phyloP scores from a whole-genome alignment of 2,329 filamentous ascomycete genomes.

The Aspergillus floridensis region DNA sequence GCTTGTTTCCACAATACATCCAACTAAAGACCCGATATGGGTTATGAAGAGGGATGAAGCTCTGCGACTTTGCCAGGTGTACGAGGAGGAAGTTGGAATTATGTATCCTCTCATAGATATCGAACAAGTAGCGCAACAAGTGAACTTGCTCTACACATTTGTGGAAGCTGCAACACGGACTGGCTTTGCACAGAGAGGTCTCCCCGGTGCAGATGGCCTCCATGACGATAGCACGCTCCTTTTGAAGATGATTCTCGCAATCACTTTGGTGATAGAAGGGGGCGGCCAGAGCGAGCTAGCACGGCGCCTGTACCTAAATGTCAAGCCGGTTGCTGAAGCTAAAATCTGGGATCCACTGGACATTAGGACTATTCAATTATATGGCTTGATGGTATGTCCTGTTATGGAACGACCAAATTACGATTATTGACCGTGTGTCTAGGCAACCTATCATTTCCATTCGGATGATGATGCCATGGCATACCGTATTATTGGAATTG shows the following conservation, averaged over 20 bases:
- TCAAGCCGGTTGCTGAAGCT: constrained; percentile 68
- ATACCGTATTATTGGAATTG: constrained; percentile 83
- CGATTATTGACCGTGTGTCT: constrained; percentile 4
- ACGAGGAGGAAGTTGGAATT: constrained; percentile 85
- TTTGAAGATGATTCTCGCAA: constrained; percentile 80
- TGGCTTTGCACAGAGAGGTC: constrained; percentile 55
- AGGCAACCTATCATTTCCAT: constrained; percentile 79
- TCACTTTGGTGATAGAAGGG: constrained; percentile 72
- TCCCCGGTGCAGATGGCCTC: constrained; percentile 58
- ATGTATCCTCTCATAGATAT: constrained; percentile 89
- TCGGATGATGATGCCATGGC: constrained; percentile 80
- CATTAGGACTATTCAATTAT: constrained; percentile 58
- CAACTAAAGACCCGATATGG: constrained; percentile 73
- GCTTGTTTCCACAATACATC: constrained; percentile 40
- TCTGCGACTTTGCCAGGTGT: constrained; percentile 70
- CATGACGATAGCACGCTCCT: constrained; percentile 65
- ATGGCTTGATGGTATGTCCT: constrained; percentile 48
- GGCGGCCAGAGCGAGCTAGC: constrained; percentile 75
- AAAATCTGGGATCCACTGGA: constrained; percentile 57
- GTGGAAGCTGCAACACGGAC: constrained; percentile 65
- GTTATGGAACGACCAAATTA: background rate
- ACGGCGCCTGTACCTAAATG: constrained; percentile 69
- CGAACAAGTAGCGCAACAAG: constrained; percentile 67
- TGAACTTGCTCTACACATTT: constrained; percentile 67
- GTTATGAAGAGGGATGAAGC: constrained; percentile 75